Base-by-base conservation (phyloP, 768 basidiomycete species). In the Pleurotus djamor region DNA sequence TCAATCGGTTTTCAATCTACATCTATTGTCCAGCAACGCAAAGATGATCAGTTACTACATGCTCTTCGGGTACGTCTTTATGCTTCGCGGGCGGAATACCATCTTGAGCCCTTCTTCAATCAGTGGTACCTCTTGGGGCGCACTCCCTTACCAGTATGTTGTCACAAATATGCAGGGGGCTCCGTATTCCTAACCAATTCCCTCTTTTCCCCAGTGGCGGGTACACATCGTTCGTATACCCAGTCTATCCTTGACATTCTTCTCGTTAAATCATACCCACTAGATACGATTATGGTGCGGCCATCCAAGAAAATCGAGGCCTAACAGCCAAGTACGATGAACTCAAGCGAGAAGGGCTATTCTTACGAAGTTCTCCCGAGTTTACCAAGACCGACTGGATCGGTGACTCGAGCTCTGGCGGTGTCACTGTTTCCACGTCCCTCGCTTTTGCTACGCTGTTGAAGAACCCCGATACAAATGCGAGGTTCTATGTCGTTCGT, bases 121-220 rank as follows among this genome's bases (percentile, higher is more conserved):
- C 33, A 92, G 92, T 8, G 92, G 92, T 17, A 94, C 92, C 0
- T 92, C 88, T 10, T 94, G 91, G 91, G 92, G 90, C 38, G 88
- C 79, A 7, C 76, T 94, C 47, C 88, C 92, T 1, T 90, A 85
- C 75, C 91, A 83, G 54, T 56, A 32, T 43, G 54, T 56, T 8
- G 41, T 14, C 10, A 55, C 28, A 21, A 14, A 17, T 16, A 43
- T 41, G 17, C 41, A 6, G 8, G 6, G 14, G 51, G 13, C 9
- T 36, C 37, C 34, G 14, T 34, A 36, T 14, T 36, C 8, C 12
- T 5, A 35, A 12, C n/a, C 51, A 37, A 28, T 28, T 28, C 21
- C 21, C 21, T 28, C 21, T 28, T 28, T 36, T n/a, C 34, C 9
- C 37, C 21, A 52, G 51, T 12, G 89, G 87, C 4, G 92, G 90